Evolutionary conservation across 1,284 basidiomycete species (phyloP), one percentile per base, ranked within the genome.

Genomic region (Sanghuangporus sanghuang): DNA sequence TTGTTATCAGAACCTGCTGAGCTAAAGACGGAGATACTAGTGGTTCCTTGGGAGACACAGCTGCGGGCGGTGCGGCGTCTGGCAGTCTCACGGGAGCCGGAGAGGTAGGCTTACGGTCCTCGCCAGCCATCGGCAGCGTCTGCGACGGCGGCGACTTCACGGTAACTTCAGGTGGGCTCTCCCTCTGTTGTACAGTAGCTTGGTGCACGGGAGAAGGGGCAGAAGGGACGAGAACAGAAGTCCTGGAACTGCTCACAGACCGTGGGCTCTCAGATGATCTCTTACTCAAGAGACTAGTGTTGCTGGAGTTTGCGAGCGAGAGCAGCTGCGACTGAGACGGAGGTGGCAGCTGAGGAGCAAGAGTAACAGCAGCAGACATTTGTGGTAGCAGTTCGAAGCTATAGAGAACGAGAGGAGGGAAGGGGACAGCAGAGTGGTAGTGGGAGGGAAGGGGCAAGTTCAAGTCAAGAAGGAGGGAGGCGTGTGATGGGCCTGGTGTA

Each of bases 401-500:
- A 54, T 27, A 38, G 35, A 38, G 35, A 52, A 32, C 12, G 49
- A 16, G 53, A n/a, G 35, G 14, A 35, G 36, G n/a, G 52, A 27
- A 18, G 35, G 36, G 32, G 39, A 16, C 6, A 54, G 36, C 14
- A 35, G 38, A 38, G 44, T 9, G 32, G 32, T 8, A 54, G 53
- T 54, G 53, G 53, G 53, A 54, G 53, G 27, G 53, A 54, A 54
- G 53, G 53, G 18, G 32, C 53, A 38, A 35, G 53, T 54, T 54
- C 52, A 36, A 53, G 16, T 9, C 16, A 18, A 46, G 16, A 18
- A 46, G 32, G 32, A 38, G 32, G 32, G 53, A 35, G 53, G 53
- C 53, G 53, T 54, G 53, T 54, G 53, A 54, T 54, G 53, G 53
- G 53, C 53, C 53, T 54, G 53, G 53, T 54, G 53, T 54, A 14